Base-by-base conservation (phyloP, 192 early-diverging fungal species). In the Backusella liffmaniae region DNA sequence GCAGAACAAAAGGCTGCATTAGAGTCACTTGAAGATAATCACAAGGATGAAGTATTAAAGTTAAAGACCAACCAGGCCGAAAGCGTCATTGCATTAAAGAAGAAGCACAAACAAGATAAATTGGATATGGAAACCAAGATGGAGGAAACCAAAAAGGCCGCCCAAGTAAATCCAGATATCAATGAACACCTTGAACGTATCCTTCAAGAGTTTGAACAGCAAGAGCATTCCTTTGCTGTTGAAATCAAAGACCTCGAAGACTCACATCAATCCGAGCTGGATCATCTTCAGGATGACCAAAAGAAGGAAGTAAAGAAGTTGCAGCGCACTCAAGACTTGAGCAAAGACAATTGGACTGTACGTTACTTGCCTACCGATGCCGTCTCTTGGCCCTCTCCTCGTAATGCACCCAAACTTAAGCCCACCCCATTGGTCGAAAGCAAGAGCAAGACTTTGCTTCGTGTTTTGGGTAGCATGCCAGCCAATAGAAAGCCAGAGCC, bases 321-420 rank as follows among this genome's bases (percentile, higher is more conserved):
- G 23, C 73, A 59, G 29, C 29, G 32, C 4, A 49, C 39, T 15
- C 59, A 73, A 6, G 30, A 78, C 8, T 32, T 53, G 4, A 78
- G 73, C 1, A 46, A 34, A 9, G 41, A 73, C 21, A 56, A 26
- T 8, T 68, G 66, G 23, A 77, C 41, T 8, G 73, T 66, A 21
- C 79, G 79, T 16, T 69, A 74, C 21, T 4, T 77, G 35, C 82
- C 82, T 62, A 74, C 73, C 8, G 70, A 83, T 8, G 82, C 82
- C 34, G 76, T 83, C 5, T 83, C 82, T 12, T 83, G 82, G 82
- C 82, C 82, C 13, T 73, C 72, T 21, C 82, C 82, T 3, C 72
- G 74, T 30, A 59, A 77, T 4, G 34, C 78, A 9, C 73, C 74
- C 23, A 72, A 67, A 12, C 51, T 83, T 23, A 39, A 44, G 41